Evolutionary conservation across 106 monocot genomes (phyloP).

Genomic region (Platanthera zijinensis): DNA sequence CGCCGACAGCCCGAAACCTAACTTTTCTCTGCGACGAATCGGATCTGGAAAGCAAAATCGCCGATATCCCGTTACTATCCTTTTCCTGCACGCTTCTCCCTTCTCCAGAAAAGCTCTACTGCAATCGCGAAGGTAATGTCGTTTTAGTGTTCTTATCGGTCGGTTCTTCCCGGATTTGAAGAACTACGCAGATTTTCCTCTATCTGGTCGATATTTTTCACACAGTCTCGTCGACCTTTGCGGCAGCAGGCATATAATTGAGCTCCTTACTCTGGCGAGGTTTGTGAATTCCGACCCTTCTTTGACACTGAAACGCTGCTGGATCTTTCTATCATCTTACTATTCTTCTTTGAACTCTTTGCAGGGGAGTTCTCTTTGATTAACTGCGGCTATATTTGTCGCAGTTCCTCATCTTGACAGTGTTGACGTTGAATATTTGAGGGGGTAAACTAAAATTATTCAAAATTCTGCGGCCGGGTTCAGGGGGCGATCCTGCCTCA

Average conservation of each 20-base stretch:
- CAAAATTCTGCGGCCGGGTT: slow-evolving; percentile 87
- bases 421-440: background rate
- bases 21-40: background rate
- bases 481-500: slow-evolving; percentile 94
- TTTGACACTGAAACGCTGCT: background rate
- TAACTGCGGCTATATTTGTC: background rate
- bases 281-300: background rate
- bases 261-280: background rate
- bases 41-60: slow-evolving; percentile 1
- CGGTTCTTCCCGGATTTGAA: background rate
- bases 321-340: background rate
- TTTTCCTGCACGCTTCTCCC: background rate
- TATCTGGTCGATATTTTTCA: background rate
- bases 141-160: background rate
- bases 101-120: background rate
- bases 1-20: background rate
- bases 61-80: background rate
- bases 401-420: background rate
- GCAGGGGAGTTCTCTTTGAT: background rate
- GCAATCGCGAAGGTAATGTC: background rate
- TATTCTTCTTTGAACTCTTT: background rate
- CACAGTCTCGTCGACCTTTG: background rate
- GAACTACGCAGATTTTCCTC: background rate
- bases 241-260: background rate
- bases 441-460: slow-evolving; percentile 10